Conservation (phyloP, 73 alveolate species). For the Blepharisma japonicum region DNA sequence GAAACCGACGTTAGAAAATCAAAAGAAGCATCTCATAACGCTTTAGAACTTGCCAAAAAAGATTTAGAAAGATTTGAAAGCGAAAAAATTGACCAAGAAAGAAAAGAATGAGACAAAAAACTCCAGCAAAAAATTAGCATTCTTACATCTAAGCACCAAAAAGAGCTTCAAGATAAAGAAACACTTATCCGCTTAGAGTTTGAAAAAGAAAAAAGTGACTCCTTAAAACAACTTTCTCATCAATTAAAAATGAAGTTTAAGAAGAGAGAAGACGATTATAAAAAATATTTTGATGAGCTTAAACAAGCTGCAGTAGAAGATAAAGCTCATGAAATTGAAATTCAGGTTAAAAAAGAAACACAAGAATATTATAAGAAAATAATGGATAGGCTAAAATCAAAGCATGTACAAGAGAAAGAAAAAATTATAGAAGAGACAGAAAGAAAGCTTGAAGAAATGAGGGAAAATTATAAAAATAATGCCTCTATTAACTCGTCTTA, state of each 20-base stretch:
- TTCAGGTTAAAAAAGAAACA: not conserved
- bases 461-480: no score
- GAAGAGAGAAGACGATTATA: not conserved
- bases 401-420: slow-evolving; percentile 21
- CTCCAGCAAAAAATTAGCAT: not conserved
- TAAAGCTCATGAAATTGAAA: slow-evolving; percentile 16
- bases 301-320: not conserved
- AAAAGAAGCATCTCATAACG: not conserved
- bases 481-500: no score
- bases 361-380: not conserved
- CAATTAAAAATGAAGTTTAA: not conserved
- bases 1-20: slow-evolving; percentile 8
- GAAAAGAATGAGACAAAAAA: slow-evolving; percentile 21
- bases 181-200: not conserved
- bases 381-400: not conserved
- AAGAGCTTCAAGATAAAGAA: slow-evolving; percentile 21
- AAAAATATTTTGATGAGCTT: slow-evolving; percentile 14
- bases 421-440: not conserved
- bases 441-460: no score
- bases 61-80: not conserved
- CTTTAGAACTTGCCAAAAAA: slow-evolving; percentile 7
- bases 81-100: slow-evolving; percentile 15
- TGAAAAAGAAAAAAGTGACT: slow-evolving; percentile 13
- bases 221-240: not conserved
- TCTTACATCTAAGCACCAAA: not conserved